Evolutionary conservation across 176 grass and related monocot genomes (phyloP).

Genomic region (Tillandsia leiboldiana): DNA sequence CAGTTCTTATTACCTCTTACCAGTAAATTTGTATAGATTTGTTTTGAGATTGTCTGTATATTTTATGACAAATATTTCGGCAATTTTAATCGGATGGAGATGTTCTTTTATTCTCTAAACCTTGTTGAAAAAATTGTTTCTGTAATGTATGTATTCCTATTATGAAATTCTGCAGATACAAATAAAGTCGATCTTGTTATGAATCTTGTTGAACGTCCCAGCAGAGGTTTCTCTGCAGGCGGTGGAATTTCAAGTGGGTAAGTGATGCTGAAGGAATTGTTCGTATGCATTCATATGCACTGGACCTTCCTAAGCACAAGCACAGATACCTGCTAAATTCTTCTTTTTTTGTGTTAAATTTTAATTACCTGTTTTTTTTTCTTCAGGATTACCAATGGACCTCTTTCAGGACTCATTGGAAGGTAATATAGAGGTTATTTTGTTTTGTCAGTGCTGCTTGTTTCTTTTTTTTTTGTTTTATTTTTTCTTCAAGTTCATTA

Average conservation of each 20-base stretch:
- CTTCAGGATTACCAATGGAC: constrained; percentile 93
- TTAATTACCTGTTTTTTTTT: constrained; percentile 11
- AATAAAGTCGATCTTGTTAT: constrained; percentile 94
- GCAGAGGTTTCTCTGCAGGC: constrained; percentile 97
- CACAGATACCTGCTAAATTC: too few species aligned
- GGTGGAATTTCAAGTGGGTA: constrained; percentile 98
- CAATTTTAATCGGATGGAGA: too few species aligned
- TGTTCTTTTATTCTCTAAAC: too few species aligned
- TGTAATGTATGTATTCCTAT: background rate
- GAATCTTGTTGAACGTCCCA: constrained; percentile 96
- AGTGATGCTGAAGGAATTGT: constrained; percentile 14
- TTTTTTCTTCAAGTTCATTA: background rate
- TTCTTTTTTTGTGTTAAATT: background rate
- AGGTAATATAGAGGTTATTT: constrained; percentile 34
- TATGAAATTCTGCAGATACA: constrained; percentile 42
- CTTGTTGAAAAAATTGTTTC: background rate
- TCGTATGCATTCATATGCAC: background rate
- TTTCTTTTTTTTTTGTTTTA: background rate
- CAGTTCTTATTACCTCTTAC: background rate
- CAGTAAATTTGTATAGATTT: background rate
- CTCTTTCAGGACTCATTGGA: constrained; percentile 95
- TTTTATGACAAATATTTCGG: background rate
- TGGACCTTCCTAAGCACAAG: background rate
- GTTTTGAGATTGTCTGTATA: background rate
- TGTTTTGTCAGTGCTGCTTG: background rate